Percentiles rank a stretch among this genome's conserved stretches.
phyloP scores from a whole-genome alignment of 768 basidiomycete genomes.

The Coprinopsis sp. region DNA sequence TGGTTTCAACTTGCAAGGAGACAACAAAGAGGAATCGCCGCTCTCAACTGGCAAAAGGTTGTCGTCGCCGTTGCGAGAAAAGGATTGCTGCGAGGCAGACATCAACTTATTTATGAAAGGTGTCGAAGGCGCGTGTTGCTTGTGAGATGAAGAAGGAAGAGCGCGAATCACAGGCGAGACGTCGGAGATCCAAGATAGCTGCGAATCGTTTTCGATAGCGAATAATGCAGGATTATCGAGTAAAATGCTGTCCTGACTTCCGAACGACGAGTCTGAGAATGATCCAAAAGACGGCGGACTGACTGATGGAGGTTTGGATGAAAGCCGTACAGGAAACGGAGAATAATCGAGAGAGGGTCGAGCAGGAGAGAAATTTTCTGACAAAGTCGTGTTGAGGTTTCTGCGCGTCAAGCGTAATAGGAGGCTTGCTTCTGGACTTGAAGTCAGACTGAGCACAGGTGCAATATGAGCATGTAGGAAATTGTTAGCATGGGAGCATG shows the following conservation, averaged over 20 bases:
- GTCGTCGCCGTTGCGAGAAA: background rate
- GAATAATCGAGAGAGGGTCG: background rate
- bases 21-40: background rate
- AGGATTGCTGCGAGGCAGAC: background rate
- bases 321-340: background rate
- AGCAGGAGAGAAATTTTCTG: background rate
- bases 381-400: no score
- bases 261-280: background rate
- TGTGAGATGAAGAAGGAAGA: background rate
- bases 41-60: background rate
- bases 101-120: background rate
- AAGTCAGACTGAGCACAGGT: no score
- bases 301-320: constrained; percentile 3
- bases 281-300: background rate
- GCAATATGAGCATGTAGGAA: no score
- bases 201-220: constrained; percentile 1
- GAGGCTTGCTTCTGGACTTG: no score
- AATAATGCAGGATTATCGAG: constrained; percentile 11
- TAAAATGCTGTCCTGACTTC: constrained; percentile 1
- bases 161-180: constrained; percentile 28
- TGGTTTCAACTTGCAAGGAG: no score
- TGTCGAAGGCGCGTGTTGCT: background rate
- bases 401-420: no score
- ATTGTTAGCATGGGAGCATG: no score
- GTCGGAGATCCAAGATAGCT: constrained; percentile 18